Percentiles rank a stretch among this genome's conserved stretches.
Conservation (phyloP, 192 early-diverging fungal genomes). For the Phycomyces blakesleeanus region DNA sequence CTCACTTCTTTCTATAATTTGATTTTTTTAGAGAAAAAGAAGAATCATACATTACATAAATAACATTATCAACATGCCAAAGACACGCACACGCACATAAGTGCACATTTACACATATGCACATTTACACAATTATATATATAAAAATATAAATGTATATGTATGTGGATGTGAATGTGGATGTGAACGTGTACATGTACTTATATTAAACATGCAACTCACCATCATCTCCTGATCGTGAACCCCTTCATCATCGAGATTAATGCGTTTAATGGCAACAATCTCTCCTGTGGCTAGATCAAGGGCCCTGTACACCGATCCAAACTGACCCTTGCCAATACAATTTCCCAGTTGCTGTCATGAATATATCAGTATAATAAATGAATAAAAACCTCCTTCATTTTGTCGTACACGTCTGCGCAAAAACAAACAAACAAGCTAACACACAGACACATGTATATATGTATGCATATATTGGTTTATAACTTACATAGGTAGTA, state of each 20-base stretch:
- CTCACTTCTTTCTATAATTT: conserved; percentile 72
- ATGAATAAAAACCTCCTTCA: too few relatives aligned
- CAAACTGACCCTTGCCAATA: conserved; percentile 89
- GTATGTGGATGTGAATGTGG: background rate
- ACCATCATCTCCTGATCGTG: conserved; percentile 71
- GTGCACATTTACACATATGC: too few relatives aligned
- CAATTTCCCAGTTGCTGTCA: conserved; percentile 79
- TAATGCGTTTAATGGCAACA: conserved; percentile 84
- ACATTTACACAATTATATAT: too few relatives aligned
- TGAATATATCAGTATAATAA: conserved; percentile 2
- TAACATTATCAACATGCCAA: too few relatives aligned
- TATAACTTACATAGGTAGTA: conserved; percentile 46
- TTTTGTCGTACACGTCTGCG: too few relatives aligned
- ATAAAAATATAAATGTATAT: too few relatives aligned
- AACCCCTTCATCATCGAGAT: conserved; percentile 65
- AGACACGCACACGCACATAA: too few relatives aligned
- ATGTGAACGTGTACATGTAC: background rate
- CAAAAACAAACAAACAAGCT: too few relatives aligned
- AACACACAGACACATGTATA: too few relatives aligned
- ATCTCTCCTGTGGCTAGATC: conserved; percentile 78
- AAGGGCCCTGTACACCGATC: conserved; percentile 81
- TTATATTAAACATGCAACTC: background rate
- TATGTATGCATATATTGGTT: too few relatives aligned
- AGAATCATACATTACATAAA: conserved; percentile 17
- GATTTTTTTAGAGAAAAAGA: too few relatives aligned